Evolutionary conservation across 2,329 filamentous ascomycete species (phyloP).

Genomic region (Colletotrichum lini): DNA sequence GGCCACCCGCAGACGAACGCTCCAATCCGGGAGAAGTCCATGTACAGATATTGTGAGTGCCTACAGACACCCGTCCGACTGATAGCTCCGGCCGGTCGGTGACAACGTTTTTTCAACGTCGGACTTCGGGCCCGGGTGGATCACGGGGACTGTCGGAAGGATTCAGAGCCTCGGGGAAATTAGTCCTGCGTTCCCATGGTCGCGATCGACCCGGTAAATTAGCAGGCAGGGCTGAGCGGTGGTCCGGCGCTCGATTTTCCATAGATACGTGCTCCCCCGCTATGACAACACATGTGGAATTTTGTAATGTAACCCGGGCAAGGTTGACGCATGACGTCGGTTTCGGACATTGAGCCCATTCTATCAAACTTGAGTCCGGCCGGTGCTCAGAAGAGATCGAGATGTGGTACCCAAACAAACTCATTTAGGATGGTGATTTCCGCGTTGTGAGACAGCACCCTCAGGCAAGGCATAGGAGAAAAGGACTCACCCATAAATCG

Average conservation of each 20-base stretch:
- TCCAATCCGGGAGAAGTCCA: background rate
- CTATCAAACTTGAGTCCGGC: background rate
- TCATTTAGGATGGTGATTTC: background rate
- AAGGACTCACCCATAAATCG: background rate
- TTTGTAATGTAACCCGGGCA: conserved; percentile 28
- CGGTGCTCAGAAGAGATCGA: background rate
- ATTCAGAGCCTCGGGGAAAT: background rate
- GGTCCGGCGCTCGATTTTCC: conserved; percentile 2
- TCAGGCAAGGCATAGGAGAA: background rate
- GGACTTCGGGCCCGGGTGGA: conserved; percentile 6
- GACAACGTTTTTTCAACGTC: background rate
- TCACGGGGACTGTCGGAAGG: background rate
- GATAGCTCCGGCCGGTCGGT: conserved; percentile 2
- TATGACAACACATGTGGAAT: conserved; percentile 38
- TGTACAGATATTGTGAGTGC: background rate
- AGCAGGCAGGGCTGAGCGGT: background rate
- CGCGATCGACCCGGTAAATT: background rate
- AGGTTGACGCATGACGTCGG: conserved; percentile 30
- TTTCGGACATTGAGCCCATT: conserved; percentile 4
- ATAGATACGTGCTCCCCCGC: conserved; percentile 24
- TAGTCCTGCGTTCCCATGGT: background rate
- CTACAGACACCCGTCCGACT: background rate
- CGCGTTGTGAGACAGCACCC: background rate
- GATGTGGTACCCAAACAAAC: background rate
- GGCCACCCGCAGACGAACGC: background rate